Base-by-base conservation (phyloP, 306 rosid genomes). In the Gleditsia sinensis region DNA sequence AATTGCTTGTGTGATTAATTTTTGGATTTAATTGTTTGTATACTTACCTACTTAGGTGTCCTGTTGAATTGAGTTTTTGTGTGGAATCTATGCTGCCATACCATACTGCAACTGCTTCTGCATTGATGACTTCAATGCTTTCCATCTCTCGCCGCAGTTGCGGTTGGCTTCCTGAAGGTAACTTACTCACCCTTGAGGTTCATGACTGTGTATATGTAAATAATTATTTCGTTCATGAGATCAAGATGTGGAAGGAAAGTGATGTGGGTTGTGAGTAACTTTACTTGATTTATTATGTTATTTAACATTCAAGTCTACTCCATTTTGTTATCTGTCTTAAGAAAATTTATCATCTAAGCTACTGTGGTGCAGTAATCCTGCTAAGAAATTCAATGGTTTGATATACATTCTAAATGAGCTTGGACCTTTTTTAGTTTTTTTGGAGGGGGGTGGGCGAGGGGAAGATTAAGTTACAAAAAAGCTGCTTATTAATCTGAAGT, bases 81-180 rank as follows among this genome's bases (percentile, higher is more conserved):
- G 80, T 84, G 53, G 97, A 89, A 79, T 89, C 97, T 6, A 84
- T 93, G 98, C 71, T 93, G 81, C 96, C 98, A 9, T 89, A 88
- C 75, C 97, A 93, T 75, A 86, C 95, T 0, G 98, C 87, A 14
- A 93, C 98, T 17, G 88, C 98, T 59, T 87, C 95, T 23, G 92
- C 98, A 1, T 83, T 90, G 76, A 86, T 93, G 95, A 93, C 83
- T 53, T 93, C 98, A 2, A 90, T 93, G 98, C 93, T 93, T 21
- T 81, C 97, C 6, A 25, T 90, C 71, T 86, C 95, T 27, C 79
- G 78, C 71, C 48, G 77, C 81, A 70, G 73, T 33, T 84, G 30
- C 43, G 86, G 83, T 40, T 87, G 95, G 97, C 90, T 90, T 79
- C 86, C 91, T 9, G 95, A 89, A 78, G 98, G 98, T 93, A 78